These are phyloP conservation scores for Podochytrium sp. DNA, from an alignment of 192 early-diverging fungal genomes.

Conservation along the genomic window DNA sequence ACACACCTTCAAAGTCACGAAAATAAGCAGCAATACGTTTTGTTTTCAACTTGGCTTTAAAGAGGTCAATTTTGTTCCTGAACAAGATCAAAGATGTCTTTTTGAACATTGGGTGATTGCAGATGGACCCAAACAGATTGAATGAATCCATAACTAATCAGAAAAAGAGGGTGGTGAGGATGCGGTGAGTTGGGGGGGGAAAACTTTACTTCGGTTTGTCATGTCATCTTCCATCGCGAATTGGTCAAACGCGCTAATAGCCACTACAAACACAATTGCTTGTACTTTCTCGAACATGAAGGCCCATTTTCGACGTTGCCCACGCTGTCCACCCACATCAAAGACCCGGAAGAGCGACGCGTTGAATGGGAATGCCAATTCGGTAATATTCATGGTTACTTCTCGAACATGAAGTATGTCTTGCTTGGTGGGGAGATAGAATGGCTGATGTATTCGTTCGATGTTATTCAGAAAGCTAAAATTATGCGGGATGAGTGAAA, in stretches of 20 bases:
- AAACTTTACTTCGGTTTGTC: slow-evolving; percentile 49
- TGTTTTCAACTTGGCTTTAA: slow-evolving; percentile 53
- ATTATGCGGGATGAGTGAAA: background rate
- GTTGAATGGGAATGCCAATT: slow-evolving; percentile 87
- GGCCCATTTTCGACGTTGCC: slow-evolving; percentile 98
- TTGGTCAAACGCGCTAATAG: slow-evolving; percentile 95
- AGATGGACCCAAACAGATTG: slow-evolving; percentile 43
- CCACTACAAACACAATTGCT: slow-evolving; percentile 92
- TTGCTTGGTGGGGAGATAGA: slow-evolving; percentile 88
- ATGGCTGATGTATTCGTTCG: slow-evolving; percentile 74
- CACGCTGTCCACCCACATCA: slow-evolving; percentile 97
- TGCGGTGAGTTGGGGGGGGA: background rate
- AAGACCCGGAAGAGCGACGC: slow-evolving; percentile 92
- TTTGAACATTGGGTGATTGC: slow-evolving; percentile 46
- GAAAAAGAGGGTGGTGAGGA: too few relatives aligned
- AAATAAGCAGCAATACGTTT: slow-evolving; percentile 53
- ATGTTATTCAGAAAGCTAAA: slow-evolving; percentile 84
- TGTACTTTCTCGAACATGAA: slow-evolving; percentile 97
- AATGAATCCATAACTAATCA: slow-evolving; percentile 51
- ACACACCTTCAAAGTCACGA: slow-evolving; percentile 52
- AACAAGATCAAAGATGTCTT: slow-evolving; percentile 62
- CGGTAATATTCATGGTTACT: slow-evolving; percentile 94
- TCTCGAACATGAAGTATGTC: slow-evolving; percentile 94
- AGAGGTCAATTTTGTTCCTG: slow-evolving; percentile 68
- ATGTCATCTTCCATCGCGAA: slow-evolving; percentile 54